Base-by-base conservation (phyloP, 371 early-diverging fungal genomes). In the Lichtheimia hyalospora region DNA sequence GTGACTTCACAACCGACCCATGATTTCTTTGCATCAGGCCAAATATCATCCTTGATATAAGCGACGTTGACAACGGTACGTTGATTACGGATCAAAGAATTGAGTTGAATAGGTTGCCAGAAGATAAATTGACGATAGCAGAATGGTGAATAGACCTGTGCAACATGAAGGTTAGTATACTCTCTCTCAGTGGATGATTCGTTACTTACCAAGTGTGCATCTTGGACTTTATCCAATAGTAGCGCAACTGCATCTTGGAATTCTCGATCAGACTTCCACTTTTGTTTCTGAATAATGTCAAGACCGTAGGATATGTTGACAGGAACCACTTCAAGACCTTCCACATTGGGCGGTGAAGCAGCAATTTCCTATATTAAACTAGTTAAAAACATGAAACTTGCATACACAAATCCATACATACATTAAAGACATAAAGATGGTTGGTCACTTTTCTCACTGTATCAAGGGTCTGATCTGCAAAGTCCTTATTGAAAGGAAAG, bases 21-120 rank as follows among this genome's bases (percentile, higher is more conserved):
- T 5, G 68, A 66, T 39, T 64, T 51, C 54, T 76, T 64, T 23
- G 80, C 80, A 42, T 80, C 77, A 16, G 80, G 69, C 77, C 77
- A 80, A 6, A 80, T 68, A 61, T 80, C 75, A 28, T 73, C 60
- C 54, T 80, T 80, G 50, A 80, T 73, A 60, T 76, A 80, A 6
- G 80, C 80, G 3, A 80, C 75, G n/a, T 80, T 80, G 28, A 72
- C 63, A 6, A 80, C 65, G 8, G 70, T 60, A n/a, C 71, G 60
- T 20, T 69, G 59, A 53, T 74, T 69, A 51, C 80, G 67, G 14
- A 80, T 62, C 10, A 80, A 50, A 5, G 80, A 66, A 43, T 80
- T 80, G 13, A 80, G 65, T 58, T 80, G 80, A 53, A 80, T 80
- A 2, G 80, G 77, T 46, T 80, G 80, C 80, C 80, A 80, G 16